Percentiles rank a stretch among this genome's conserved stretches.
phyloP scores from a whole-genome alignment of 441 rosid species.

The Brassica hybrid region DNA sequence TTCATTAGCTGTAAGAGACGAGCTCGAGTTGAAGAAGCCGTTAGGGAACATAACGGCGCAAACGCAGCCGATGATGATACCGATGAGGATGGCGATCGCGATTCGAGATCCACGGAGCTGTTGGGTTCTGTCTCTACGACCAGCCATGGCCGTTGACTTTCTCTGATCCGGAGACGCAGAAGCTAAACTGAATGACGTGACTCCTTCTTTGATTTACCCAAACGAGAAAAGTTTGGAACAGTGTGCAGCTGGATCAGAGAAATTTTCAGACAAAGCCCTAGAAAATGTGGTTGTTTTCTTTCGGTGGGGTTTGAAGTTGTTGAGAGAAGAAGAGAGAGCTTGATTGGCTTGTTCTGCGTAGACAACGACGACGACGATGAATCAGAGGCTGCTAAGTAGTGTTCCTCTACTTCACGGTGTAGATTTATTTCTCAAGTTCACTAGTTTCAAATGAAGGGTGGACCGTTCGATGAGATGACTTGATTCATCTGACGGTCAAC shows the following conservation, averaged over 20 bases:
- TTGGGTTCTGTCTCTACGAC: constrained; percentile 80
- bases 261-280: no score
- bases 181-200: background rate
- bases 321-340: constrained; percentile 1
- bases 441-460: constrained; percentile 1
- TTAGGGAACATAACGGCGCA: constrained; percentile 73
- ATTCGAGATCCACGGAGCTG: constrained; percentile 77
- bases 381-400: constrained; percentile 18
- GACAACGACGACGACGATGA: constrained; percentile 33
- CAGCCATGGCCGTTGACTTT: constrained; percentile 59
- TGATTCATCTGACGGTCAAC: constrained; percentile 30
- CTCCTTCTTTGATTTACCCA: background rate
- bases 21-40: constrained; percentile 62
- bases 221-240: background rate
- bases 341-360: constrained; percentile 28
- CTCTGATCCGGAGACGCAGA: constrained; percentile 12
- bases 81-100: constrained; percentile 73
- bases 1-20: constrained; percentile 36
- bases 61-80: constrained; percentile 72
- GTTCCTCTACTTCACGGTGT: constrained; percentile 33
- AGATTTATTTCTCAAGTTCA: background rate
- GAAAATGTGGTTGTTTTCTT: constrained; percentile 7
- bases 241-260: no score
- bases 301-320: constrained; percentile 35
- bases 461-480: constrained; percentile 31